Evolutionary conservation across 2,329 filamentous ascomycete genomes (phyloP), one percentile per base, ranked within the genome.

Genomic region (Xylariaceae sp.): DNA sequence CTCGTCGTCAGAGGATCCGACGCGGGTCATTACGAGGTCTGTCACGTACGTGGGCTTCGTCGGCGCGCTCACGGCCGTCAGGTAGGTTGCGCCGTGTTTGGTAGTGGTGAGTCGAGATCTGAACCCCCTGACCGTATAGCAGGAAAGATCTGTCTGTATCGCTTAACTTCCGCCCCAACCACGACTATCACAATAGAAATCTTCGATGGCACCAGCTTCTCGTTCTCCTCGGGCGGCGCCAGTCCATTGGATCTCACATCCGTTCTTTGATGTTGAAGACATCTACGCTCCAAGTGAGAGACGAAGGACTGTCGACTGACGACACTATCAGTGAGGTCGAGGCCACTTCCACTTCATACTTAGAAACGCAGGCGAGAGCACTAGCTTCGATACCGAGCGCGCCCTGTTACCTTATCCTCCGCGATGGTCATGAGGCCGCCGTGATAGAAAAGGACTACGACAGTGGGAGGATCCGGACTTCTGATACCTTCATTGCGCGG

Each of bases 381-480:
- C 45, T 75, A 1, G 54, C 63, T 3, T 38, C 40, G 0, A 49
- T 57, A 3, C 59, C 55, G 1, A 69, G 68, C 1, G 69, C 74
- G 12, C 70, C 72, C 2, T 73, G 70, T 23, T 80, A 79, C 44
- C 45, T 79, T 2, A 67, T 68, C 19, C 65, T 78, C 40, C 68
- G 70, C 41, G 63, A 74, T 29, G 70, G 70, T 0, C 34, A 38
- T 0, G 53, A 60, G 28, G 67, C 67, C 2, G 50, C 64, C 1
- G 58, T 70, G 1, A 57, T 80, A 29, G 72, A 78, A 43, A 78
- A 79, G 46, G 74, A 79, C 44, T 60, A 67, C 34, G 30, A 46
- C 3, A 63, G 51, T 1, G 71, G 68, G 3, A 58, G 57, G 1
- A 45, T 68, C 5, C 58, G 62, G n/a, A 57, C 56, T 1, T 67